phyloP scores from a whole-genome alignment of 805 yeast genomes.

The Yamadazyma akitaensis region DNA sequence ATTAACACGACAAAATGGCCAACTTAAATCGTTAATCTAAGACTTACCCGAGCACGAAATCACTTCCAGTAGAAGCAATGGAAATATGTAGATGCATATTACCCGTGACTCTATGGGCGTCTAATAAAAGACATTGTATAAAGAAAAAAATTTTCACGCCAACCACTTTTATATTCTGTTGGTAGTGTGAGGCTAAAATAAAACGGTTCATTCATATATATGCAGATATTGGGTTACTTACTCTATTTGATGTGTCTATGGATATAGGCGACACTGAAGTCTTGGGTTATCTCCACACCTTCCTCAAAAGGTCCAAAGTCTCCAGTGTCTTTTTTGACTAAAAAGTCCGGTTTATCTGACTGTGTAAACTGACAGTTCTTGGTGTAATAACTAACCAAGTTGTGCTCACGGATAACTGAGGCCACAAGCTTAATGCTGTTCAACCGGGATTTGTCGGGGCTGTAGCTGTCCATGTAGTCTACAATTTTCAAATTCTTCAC shows the following conservation, averaged over 20 bases:
- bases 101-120: slow-evolving; percentile 84
- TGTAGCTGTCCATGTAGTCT: slow-evolving; percentile 9
- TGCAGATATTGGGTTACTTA: not conserved
- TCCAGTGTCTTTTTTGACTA: slow-evolving; percentile 14
- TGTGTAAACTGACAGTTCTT: slow-evolving; percentile 35
- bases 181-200: not conserved
- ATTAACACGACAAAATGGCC: slow-evolving; percentile 56
- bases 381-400: slow-evolving; percentile 44
- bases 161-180: not conserved
- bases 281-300: slow-evolving; percentile 10
- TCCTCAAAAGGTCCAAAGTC: slow-evolving; percentile 28
- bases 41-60: slow-evolving; percentile 94
- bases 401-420: slow-evolving; percentile 48
- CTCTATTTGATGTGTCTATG: not conserved
- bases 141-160: slow-evolving; percentile 18
- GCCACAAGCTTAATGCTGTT: slow-evolving; percentile 24
- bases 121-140: slow-evolving; percentile 50
- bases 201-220: too few relatives aligned
- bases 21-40: slow-evolving; percentile 59
- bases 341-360: slow-evolving; percentile 19
- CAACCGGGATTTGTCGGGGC: not conserved
- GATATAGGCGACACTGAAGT: slow-evolving; percentile 39
- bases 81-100: slow-evolving; percentile 48
- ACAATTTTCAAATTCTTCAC: slow-evolving; percentile 11
- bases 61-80: slow-evolving; percentile 41